phyloP scores from a whole-genome alignment of 148 eudicot genomes.

The Nepenthes mirabilis region DNA sequence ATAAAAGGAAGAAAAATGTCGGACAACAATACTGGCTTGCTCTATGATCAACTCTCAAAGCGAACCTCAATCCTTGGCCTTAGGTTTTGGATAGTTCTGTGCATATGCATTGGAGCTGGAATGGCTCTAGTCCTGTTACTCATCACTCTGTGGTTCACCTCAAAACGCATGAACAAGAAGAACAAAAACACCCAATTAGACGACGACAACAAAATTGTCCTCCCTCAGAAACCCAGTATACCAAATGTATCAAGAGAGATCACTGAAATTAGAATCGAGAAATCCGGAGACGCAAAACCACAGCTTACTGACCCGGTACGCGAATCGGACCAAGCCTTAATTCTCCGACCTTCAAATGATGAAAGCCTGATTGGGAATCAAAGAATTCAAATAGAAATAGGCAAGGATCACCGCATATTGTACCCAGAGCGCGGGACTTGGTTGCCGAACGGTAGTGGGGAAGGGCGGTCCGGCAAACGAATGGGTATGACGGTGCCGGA shows the following conservation, averaged over 20 bases:
- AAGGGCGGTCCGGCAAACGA: conserved; percentile 23
- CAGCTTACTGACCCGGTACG: conserved; percentile 14
- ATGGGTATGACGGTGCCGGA: conserved; percentile 27
- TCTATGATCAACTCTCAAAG: conserved; percentile 45
- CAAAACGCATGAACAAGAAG: conserved; percentile 22
- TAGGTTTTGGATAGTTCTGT: conserved; percentile 56
- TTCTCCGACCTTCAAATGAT: conserved; percentile 12
- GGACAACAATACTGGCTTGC: conserved; percentile 20
- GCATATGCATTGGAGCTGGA: conserved; percentile 51
- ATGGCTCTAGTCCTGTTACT: conserved; percentile 48
- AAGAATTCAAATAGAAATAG: conserved; percentile 42
- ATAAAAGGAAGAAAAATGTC: conserved; percentile 18
- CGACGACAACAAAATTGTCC: neutral
- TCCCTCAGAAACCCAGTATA: conserved; percentile 24
- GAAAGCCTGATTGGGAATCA: conserved; percentile 18
- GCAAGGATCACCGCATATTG: conserved; percentile 42
- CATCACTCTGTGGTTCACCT: conserved; percentile 55
- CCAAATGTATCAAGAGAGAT: conserved; percentile 59
- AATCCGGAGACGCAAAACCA: conserved; percentile 7
- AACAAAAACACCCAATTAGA: neutral
- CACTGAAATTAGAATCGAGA: conserved; percentile 39
- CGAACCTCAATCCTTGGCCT: conserved; percentile 55
- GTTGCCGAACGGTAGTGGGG: conserved; percentile 20
- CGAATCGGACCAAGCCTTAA: conserved; percentile 13
- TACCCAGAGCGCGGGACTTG: conserved; percentile 25